phyloP scores from a whole-genome alignment of 2,329 filamentous ascomycete species.

The Talaromyces pinophilus region DNA sequence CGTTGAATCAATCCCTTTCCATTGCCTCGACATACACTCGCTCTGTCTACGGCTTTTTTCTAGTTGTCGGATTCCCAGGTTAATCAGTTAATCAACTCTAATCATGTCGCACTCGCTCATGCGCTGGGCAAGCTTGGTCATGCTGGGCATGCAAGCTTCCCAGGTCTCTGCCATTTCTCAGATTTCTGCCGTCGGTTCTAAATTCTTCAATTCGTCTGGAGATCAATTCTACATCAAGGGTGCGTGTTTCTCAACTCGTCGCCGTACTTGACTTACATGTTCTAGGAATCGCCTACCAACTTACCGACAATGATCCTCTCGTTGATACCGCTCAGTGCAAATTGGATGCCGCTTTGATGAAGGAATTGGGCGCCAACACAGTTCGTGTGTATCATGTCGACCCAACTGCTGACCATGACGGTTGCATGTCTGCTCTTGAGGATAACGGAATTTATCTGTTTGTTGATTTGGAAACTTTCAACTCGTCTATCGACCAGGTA shows the following conservation, averaged over 20 bases:
- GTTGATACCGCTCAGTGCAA: slow-evolving; percentile 73
- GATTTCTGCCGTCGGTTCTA: slow-evolving; percentile 68
- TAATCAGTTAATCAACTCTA: neutral
- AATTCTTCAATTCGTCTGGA: slow-evolving; percentile 81
- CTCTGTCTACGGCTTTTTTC: slow-evolving; percentile 6
- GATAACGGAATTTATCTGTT: slow-evolving; percentile 81
- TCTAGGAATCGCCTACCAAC: slow-evolving; percentile 71
- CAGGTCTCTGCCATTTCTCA: slow-evolving; percentile 51
- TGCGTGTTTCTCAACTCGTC: slow-evolving; percentile 34
- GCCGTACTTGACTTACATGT: neutral
- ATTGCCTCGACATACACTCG: slow-evolving; percentile 19
- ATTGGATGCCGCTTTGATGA: slow-evolving; percentile 75
- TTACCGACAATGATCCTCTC: slow-evolving; percentile 71
- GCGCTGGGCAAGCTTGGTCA: slow-evolving; percentile 28
- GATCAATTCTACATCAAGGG: slow-evolving; percentile 84
- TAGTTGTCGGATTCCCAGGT: neutral
- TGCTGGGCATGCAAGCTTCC: slow-evolving; percentile 33
- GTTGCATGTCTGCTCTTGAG: slow-evolving; percentile 78
- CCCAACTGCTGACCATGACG: slow-evolving; percentile 66
- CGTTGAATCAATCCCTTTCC: slow-evolving; percentile 1
- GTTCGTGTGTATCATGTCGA: slow-evolving; percentile 91
- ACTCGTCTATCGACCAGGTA: slow-evolving; percentile 34
- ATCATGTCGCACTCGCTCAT: slow-evolving; percentile 23
- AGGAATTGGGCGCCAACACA: slow-evolving; percentile 75
- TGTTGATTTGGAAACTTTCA: slow-evolving; percentile 68